These are phyloP conservation scores for Suaeda aralocaspica DNA, from an alignment of 148 eudicot genomes.

Conservation along the genomic window DNA sequence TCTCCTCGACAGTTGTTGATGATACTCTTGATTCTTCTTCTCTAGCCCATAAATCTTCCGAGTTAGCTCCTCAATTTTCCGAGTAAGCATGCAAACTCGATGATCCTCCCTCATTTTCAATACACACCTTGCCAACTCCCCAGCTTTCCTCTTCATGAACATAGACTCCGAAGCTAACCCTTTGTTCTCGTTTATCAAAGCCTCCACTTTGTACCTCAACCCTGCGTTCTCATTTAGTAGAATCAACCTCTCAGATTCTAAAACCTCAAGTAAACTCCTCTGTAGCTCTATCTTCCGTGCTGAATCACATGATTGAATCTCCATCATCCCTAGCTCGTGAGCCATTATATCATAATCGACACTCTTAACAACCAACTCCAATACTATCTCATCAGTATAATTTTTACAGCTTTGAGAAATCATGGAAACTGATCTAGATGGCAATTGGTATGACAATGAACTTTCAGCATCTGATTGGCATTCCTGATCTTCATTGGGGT, in stretches of 20 bases:
- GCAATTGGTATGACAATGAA: slow-evolving; percentile 43
- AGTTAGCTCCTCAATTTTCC: slow-evolving; percentile 66
- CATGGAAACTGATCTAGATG: not conserved
- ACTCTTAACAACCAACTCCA: slow-evolving; percentile 48
- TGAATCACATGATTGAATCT: slow-evolving; percentile 34
- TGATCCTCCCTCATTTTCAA: slow-evolving; percentile 59
- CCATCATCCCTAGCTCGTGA: slow-evolving; percentile 42
- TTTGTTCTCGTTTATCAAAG: slow-evolving; percentile 49
- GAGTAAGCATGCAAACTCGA: slow-evolving; percentile 45
- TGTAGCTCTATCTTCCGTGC: slow-evolving; percentile 62
- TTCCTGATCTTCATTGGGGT: slow-evolving; percentile 13
- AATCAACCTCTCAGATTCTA: slow-evolving; percentile 71
- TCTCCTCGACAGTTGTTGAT: slow-evolving; percentile 30
- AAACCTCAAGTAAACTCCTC: slow-evolving; percentile 55
- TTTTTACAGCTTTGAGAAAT: not conserved
- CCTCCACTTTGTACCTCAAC: slow-evolving; percentile 42
- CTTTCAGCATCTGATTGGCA: slow-evolving; percentile 57
- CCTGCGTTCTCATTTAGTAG: slow-evolving; percentile 59
- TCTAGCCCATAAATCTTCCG: slow-evolving; percentile 55
- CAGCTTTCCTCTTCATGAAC: slow-evolving; percentile 66
- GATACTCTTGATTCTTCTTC: slow-evolving; percentile 61
- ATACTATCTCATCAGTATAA: slow-evolving; percentile 30
- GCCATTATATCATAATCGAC: slow-evolving; percentile 46
- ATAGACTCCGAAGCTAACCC: slow-evolving; percentile 47
- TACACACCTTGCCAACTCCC: slow-evolving; percentile 59